Evolutionary conservation across 2,329 filamentous ascomycete genomes (phyloP).

Genomic region (Claviceps monticola): DNA sequence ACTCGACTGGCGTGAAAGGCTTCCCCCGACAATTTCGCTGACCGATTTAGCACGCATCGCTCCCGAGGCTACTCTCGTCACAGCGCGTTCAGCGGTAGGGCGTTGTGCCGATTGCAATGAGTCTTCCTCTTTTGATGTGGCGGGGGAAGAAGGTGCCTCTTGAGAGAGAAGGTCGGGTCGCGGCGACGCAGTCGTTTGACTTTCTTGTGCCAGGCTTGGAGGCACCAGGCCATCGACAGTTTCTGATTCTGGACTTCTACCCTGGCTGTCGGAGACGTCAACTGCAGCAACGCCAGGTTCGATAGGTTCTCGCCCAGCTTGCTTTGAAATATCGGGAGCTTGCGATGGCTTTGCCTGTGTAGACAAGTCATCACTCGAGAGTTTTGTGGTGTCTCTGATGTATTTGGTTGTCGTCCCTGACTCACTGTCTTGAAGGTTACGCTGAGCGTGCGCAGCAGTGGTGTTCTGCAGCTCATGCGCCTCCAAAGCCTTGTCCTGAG

Average conservation of each 20-base stretch:
- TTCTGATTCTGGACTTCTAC: slow-evolving; percentile 17
- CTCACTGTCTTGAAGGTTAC: slow-evolving; percentile 24
- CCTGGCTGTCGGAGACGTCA: slow-evolving; percentile 23
- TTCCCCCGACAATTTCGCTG: slow-evolving; percentile 55
- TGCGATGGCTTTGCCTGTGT: not conserved
- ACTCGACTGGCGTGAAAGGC: slow-evolving; percentile 23
- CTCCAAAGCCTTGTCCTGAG: not conserved
- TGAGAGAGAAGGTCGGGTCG: slow-evolving; percentile 3
- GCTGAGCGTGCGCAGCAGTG: slow-evolving; percentile 28
- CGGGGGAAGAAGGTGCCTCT: slow-evolving; percentile 7
- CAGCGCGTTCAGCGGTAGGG: slow-evolving; percentile 36
- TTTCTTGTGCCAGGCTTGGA: slow-evolving; percentile 7
- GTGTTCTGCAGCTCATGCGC: slow-evolving; percentile 1
- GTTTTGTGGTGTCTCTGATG: slow-evolving; percentile 3
- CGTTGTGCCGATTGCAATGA: slow-evolving; percentile 8
- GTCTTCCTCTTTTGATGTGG: not conserved
- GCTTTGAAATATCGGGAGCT: not conserved
- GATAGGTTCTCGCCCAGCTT: not conserved
- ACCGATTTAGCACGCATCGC: slow-evolving; percentile 59
- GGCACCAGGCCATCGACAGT: slow-evolving; percentile 20
- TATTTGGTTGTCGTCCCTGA: slow-evolving; percentile 13
- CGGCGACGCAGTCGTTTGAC: slow-evolving; percentile 2
- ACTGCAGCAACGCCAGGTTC: slow-evolving; percentile 1
- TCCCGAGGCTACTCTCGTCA: slow-evolving; percentile 55
- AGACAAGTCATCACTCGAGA: not conserved